A percentile compares a stretch with the other conserved stretches of the same genome.
Conservation (phyloP, 2,329 filamentous ascomycete genomes). For the Talaromyces sp. region DNA sequence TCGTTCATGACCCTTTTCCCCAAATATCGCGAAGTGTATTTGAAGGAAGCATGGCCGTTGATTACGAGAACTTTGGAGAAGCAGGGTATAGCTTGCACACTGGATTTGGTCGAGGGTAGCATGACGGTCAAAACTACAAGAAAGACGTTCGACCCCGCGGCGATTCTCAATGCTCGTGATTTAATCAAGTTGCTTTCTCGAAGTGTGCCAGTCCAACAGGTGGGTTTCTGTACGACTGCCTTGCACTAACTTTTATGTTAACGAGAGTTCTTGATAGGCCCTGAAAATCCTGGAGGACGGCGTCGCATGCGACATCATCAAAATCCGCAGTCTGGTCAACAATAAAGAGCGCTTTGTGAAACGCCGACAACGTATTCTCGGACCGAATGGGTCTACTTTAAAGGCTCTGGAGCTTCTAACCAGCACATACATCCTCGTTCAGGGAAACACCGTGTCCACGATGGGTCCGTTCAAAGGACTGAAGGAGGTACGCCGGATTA, state of each 20-base stretch:
- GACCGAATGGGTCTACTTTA: conserved; percentile 84
- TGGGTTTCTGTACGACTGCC: conserved; percentile 18
- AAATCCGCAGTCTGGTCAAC: conserved; percentile 82
- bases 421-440: conserved; percentile 86
- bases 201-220: conserved; percentile 84
- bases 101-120: conserved; percentile 90
- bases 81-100: conserved; percentile 79
- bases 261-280: conserved; percentile 46
- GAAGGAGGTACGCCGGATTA: conserved; percentile 83
- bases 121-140: conserved; percentile 96
- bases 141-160: conserved; percentile 85
- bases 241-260: conserved; percentile 13
- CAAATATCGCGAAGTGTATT: conserved; percentile 91
- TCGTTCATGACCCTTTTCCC: conserved; percentile 82
- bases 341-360: conserved; percentile 97
- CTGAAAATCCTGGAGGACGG: conserved; percentile 92
- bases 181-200: conserved; percentile 88
- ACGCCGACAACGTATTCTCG: conserved; percentile 84
- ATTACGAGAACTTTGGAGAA: conserved; percentile 85
- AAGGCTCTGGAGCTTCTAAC: conserved; percentile 93
- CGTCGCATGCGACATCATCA: conserved; percentile 90
- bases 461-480: conserved; percentile 93
- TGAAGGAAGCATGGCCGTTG: conserved; percentile 89
- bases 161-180: conserved; percentile 90
- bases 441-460: conserved; percentile 88